Evolutionary conservation across 2,329 filamentous ascomycete species (phyloP).

Genomic region (Gaeumannomyces sp.): DNA sequence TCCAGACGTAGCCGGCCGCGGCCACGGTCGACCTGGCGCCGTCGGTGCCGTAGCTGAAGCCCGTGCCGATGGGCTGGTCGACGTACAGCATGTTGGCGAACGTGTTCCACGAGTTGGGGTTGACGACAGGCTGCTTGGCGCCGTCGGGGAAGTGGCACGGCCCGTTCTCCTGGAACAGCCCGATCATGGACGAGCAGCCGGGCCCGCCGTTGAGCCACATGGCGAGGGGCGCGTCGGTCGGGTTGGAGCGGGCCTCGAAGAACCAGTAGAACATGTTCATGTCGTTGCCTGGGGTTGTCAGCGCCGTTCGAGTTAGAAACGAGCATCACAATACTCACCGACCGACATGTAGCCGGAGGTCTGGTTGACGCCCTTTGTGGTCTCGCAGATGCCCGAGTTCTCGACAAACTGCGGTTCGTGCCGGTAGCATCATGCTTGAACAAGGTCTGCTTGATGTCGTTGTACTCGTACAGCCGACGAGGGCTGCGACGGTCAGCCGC

Average conservation of each 20-base stretch:
- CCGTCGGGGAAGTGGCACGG: constrained; percentile 26
- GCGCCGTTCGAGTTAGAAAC: neutral
- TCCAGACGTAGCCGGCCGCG: constrained; percentile 37
- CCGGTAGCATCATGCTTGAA: constrained; percentile 42
- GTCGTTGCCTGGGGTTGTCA: constrained; percentile 33
- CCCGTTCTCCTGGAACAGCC: constrained; percentile 36
- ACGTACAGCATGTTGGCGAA: constrained; percentile 14
- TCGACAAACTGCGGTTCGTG: constrained; percentile 40
- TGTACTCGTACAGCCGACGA: neutral
- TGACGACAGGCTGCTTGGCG: neutral
- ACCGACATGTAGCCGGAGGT: constrained; percentile 46
- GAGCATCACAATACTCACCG: constrained; percentile 20
- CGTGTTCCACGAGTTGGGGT: constrained; percentile 11
- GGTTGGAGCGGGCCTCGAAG: constrained; percentile 43
- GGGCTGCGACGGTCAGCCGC: too few relatives aligned
- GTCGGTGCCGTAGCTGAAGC: constrained; percentile 12
- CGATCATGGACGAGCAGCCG: constrained; percentile 32
- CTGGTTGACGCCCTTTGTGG: constrained; percentile 41
- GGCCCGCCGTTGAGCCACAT: constrained; percentile 35
- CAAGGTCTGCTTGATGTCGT: constrained; percentile 30
- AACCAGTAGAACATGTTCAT: constrained; percentile 64
- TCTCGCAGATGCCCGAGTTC: constrained; percentile 46
- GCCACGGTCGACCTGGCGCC: constrained; percentile 12
- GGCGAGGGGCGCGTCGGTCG: constrained; percentile 24
- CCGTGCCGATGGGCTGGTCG: constrained; percentile 13